Evolutionary conservation across 2,329 filamentous ascomycete species (phyloP).

Genomic region (Amauroascus verrucosus): DNA sequence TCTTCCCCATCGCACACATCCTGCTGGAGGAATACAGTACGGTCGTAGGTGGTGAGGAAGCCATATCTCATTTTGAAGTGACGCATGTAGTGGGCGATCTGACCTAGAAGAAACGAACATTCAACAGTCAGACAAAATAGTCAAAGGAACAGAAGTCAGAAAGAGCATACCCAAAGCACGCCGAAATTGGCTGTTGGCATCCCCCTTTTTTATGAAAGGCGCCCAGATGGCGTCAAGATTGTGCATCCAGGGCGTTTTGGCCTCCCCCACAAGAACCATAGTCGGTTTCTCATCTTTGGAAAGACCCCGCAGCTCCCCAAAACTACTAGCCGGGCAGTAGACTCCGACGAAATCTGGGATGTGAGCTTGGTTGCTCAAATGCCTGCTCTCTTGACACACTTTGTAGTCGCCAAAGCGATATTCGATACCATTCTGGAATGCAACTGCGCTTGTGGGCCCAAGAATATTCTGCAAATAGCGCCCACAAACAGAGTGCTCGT

Average conservation of each 20-base stretch:
- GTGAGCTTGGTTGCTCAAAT: not conserved
- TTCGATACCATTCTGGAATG: not conserved
- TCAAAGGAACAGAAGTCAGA: not conserved
- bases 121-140: not conserved
- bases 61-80: slow-evolving; percentile 12
- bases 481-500: slow-evolving; percentile 14
- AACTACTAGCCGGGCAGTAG: not conserved
- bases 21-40: slow-evolving; percentile 15
- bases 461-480: slow-evolving; percentile 12
- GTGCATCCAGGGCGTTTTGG: slow-evolving; percentile 15
- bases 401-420: slow-evolving; percentile 13
- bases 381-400: slow-evolving; percentile 5
- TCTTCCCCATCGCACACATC: not conserved
- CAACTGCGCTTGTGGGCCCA: slow-evolving; percentile 8
- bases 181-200: not conserved
- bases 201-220: not conserved
- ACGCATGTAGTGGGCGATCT: slow-evolving; percentile 15
- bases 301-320: not conserved
- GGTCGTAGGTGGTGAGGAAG: slow-evolving; percentile 14
- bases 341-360: not conserved
- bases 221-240: not conserved
- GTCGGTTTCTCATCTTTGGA: not conserved
- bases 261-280: slow-evolving; percentile 13
- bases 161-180: not conserved
- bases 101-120: slow-evolving; percentile 6